Percentiles rank a stretch among this genome's conserved stretches.
Evolutionary conservation across 345 rosid species (phyloP).

Genomic region (Carallia brachiata): DNA sequence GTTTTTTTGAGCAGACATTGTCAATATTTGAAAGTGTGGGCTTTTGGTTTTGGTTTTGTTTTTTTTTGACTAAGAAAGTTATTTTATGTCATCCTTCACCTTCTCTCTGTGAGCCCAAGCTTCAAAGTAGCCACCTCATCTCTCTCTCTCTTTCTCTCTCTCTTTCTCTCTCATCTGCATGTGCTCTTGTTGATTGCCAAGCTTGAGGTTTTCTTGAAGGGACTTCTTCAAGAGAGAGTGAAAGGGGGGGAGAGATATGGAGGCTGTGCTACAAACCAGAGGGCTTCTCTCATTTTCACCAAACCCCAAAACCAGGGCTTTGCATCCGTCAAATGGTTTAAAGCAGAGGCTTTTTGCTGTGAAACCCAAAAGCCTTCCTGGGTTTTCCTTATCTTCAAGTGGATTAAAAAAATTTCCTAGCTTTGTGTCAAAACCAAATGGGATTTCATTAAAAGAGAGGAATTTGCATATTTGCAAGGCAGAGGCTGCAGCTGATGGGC

Average conservation of each 20-base stretch:
- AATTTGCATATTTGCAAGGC: constrained; percentile 68
- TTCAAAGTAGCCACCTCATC: constrained; percentile 42
- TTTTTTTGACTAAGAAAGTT: not conserved
- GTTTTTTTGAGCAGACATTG: not conserved
- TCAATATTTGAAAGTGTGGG: not conserved
- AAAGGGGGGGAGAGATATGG: constrained; percentile 52
- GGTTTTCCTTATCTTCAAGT: constrained; percentile 56
- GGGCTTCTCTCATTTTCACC: constrained; percentile 73
- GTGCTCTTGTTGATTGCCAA: constrained; percentile 21
- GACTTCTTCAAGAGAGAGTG: constrained; percentile 13
- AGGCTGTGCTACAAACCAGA: constrained; percentile 58
- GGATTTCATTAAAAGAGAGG: constrained; percentile 41
- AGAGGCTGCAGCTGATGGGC: constrained; percentile 61
- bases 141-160: constrained; percentile 14
- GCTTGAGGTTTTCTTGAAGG: constrained; percentile 18
- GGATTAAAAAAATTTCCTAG: constrained; percentile 35
- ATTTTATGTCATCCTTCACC: constrained; percentile 4
- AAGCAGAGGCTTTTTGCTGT: constrained; percentile 65
- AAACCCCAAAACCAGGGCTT: constrained; percentile 46
- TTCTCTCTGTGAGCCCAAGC: constrained; percentile 29
- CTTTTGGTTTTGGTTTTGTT: constrained; percentile 6
- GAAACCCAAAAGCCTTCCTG: constrained; percentile 45
- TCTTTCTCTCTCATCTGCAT: constrained; percentile 24
- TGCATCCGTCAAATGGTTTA: constrained; percentile 66
- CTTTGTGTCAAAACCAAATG: constrained; percentile 46